A percentile compares a stretch with the other conserved stretches of the same genome.
These are phyloP conservation scores for Cyberlindnera petersonii DNA, from an alignment of 805 yeast genomes.

Conservation along the genomic window DNA sequence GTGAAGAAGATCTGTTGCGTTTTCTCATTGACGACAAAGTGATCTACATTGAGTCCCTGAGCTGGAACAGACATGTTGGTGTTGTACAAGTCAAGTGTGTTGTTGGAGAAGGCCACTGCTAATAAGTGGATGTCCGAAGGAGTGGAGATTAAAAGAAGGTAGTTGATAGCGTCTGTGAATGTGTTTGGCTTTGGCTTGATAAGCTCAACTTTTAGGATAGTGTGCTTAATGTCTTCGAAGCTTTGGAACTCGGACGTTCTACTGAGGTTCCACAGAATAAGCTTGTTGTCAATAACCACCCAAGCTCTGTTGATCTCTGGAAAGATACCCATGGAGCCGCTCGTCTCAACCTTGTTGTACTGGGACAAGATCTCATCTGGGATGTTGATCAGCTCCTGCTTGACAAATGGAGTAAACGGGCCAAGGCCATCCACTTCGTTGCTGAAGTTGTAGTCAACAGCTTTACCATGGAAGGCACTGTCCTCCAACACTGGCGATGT, in stretches of 20 bases:
- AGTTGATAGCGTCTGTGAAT: slow-evolving; percentile 72
- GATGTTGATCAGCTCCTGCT: slow-evolving; percentile 59
- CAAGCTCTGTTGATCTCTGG: slow-evolving; percentile 79
- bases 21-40: slow-evolving; percentile 51
- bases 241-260: slow-evolving; percentile 66
- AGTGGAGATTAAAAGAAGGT: slow-evolving; percentile 74
- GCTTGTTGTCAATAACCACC: slow-evolving; percentile 77
- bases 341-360: slow-evolving; percentile 59
- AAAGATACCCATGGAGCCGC: slow-evolving; percentile 77
- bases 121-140: slow-evolving; percentile 72
- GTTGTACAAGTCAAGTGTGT: slow-evolving; percentile 65
- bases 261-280: slow-evolving; percentile 78
- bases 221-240: slow-evolving; percentile 76
- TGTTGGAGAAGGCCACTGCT: slow-evolving; percentile 57
- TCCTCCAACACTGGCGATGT: slow-evolving; percentile 53
- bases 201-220: slow-evolving; percentile 70
- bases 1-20: slow-evolving; percentile 82
- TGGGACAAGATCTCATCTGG: slow-evolving; percentile 81
- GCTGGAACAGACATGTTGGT: slow-evolving; percentile 79
- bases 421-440: slow-evolving; percentile 42
- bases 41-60: slow-evolving; percentile 70
- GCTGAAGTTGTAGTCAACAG: slow-evolving; percentile 66
- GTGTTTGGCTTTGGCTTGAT: slow-evolving; percentile 80
- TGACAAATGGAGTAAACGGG: slow-evolving; percentile 71
- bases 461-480: slow-evolving; percentile 44